Base-by-base conservation (phyloP, 257 asterid genomes). In the Salvia hispanica region DNA sequence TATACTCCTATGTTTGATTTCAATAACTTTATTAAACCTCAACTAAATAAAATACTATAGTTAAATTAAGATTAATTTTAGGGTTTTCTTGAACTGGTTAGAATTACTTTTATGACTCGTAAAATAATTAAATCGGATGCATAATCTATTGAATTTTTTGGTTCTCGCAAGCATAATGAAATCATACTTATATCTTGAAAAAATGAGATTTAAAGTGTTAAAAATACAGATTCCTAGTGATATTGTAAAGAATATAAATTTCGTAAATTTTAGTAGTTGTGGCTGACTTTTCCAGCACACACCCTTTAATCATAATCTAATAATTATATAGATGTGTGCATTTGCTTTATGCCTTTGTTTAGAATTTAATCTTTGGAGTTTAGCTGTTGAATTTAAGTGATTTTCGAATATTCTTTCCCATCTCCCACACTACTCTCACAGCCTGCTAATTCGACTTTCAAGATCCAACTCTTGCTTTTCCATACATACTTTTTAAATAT, bases 221-320 rank as follows among this genome's bases (percentile, higher is more conserved):
- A 39, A 4, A 47, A 13, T 46, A 5, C 21, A 14, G 21, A 47
- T 47, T n/a, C 25, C 53, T 47, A 47, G 8, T 8, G 6, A 40
- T 2, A 25, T 25, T 25, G 45, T 40, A 40, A 7, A 40, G 1
- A 5, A 40, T 6, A 7, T 40, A 40, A 8, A 8, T 7, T 40
- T 40, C 11, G 10, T 40, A 88, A 88, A 84, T 80, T 90, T 83
- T 88, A n/a, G 96, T 34, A 3, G 39, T 34, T 4, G 3, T 25
- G 88, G 96, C 96, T 90, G 95, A 86, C 96, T 85, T 86, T 80
- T 71, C 71, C 86, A 83, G 83, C 65, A 14, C 39, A 34, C 62
- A 76, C 71, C 46, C 75, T 67, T 78, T 79, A 88, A 88, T 84
- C 87, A 86, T 91, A 91, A 84, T 91, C 89, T 84, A 86, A 91